Evolutionary conservation across 768 basidiomycete genomes (phyloP).

Genomic region (Phanerochaete sordida): DNA sequence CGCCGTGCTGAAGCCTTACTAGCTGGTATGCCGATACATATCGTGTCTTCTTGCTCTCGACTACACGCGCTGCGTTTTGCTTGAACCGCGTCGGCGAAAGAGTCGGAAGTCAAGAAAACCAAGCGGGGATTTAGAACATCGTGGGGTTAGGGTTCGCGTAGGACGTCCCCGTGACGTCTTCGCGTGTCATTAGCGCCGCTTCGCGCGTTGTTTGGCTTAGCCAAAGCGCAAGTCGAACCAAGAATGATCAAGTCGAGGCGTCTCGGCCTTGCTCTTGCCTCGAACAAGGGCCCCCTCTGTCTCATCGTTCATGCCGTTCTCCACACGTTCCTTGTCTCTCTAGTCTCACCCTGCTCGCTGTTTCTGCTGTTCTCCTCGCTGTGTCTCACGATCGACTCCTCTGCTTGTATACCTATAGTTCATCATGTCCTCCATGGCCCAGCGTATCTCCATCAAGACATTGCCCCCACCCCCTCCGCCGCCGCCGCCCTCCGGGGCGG

Average conservation of each 20-base stretch:
- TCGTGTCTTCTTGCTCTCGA: too few relatives aligned
- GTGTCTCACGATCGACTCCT: neutral
- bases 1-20: too few relatives aligned
- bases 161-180: neutral
- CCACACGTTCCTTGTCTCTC: neutral
- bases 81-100: too few relatives aligned
- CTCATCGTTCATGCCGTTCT: neutral
- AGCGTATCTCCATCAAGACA: conserved; percentile 17
- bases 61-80: too few relatives aligned
- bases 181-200: neutral
- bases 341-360: neutral
- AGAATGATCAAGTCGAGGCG: neutral
- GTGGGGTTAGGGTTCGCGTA: neutral
- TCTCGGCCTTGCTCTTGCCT: neutral
- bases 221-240: conserved; percentile 6
- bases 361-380: neutral
- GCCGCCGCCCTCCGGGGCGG: conserved; percentile 27
- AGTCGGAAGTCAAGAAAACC: too few relatives aligned
- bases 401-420: neutral
- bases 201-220: conserved; percentile 1
- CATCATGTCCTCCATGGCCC: neutral
- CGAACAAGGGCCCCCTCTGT: neutral
- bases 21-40: too few relatives aligned
- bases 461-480: conserved; percentile 25
- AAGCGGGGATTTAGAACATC: too few relatives aligned